phyloP scores from a whole-genome alignment of 2,329 filamentous ascomycete species.

The Fusarium kyushuense region DNA sequence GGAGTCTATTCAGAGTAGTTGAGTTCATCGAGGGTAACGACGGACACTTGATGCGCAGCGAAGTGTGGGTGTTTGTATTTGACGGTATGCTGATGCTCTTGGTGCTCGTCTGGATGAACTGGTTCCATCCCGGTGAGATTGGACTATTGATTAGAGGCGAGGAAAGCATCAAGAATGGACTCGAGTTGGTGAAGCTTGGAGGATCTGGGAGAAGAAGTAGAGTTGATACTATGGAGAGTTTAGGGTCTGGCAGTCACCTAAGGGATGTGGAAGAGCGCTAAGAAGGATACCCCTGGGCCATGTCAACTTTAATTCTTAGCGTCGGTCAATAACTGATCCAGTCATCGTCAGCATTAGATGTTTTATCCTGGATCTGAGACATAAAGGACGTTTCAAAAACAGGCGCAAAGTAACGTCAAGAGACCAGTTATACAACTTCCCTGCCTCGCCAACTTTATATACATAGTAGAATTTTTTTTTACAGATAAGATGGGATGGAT shows the following conservation, averaged over 20 bases:
- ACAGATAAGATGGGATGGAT: neutral
- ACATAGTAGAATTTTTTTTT: no score
- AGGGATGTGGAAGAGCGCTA: neutral
- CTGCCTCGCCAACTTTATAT: neutral
- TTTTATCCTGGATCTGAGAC: slow-evolving; percentile 24
- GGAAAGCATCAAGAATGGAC: slow-evolving; percentile 38
- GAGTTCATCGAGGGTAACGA: slow-evolving; percentile 56
- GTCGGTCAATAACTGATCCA: neutral
- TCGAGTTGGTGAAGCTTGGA: slow-evolving; percentile 36
- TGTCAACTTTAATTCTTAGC: slow-evolving; percentile 6
- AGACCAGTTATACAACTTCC: neutral
- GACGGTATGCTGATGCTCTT: slow-evolving; percentile 54
- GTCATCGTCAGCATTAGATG: slow-evolving; percentile 11
- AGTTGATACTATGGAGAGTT: slow-evolving; percentile 30
- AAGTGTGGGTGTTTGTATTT: slow-evolving; percentile 55
- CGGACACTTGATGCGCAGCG: slow-evolving; percentile 51
- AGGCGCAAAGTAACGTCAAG: neutral
- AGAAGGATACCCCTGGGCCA: neutral
- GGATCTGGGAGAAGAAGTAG: slow-evolving; percentile 13
- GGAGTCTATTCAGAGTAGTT: slow-evolving; percentile 57
- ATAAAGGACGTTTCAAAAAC: slow-evolving; percentile 9
- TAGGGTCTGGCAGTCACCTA: slow-evolving; percentile 18
- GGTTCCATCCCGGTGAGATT: slow-evolving; percentile 49
- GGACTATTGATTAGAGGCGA: slow-evolving; percentile 45
- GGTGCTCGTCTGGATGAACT: slow-evolving; percentile 48